Evolutionary conservation across 192 early-diverging fungal species (phyloP), one percentile per base, ranked within the genome.

Genomic region (Backusella parvicylindrica): DNA sequence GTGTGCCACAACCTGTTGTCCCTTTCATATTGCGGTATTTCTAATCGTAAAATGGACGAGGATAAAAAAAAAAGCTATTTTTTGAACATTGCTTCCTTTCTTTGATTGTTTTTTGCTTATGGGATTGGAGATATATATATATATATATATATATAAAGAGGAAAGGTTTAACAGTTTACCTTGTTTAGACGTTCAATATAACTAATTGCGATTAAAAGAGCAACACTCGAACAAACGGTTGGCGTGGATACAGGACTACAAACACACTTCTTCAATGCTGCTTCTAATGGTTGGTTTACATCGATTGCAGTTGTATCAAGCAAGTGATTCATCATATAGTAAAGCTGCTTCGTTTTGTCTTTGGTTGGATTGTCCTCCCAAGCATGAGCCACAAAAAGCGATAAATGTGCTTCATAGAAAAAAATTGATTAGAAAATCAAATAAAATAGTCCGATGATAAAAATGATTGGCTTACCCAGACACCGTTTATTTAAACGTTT

Each of bases 141-240:
- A 5, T 37, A 37, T 37, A 37, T 38, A 38, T 3, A 4, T 38
- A 38, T 38, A 47, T 23, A 65, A 63, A n/a, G 64, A 56, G 18
- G 13, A 64, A 21, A 13, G 60, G 8, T 31, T 64, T 64, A 33
- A 65, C 26, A 11, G 23, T 30, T 60, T 73, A 78, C 76, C 71
- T 71, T 43, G 68, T 83, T 84, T 1, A 87, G 43, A 6, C 83
- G 74, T 32, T 87, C 82, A 23, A 87, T 81, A 33, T 85, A 87
- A 41, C 79, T 77, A 2, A 83, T 68, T 9, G 86, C 86, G 1
- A 87, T 65, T 7, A 84, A 77, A 21, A 87, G 71, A 2, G 86
- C 80, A 65, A 83, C 38, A 32, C 79, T 83, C 49, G 86, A 81
- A 47, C 77, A 84, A 5, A 70, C 75, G 3, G 71, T 68, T n/a